These are phyloP conservation scores for Alternaria sp. DNA, from an alignment of 2,329 filamentous ascomycete species.

Conservation along the genomic window DNA sequence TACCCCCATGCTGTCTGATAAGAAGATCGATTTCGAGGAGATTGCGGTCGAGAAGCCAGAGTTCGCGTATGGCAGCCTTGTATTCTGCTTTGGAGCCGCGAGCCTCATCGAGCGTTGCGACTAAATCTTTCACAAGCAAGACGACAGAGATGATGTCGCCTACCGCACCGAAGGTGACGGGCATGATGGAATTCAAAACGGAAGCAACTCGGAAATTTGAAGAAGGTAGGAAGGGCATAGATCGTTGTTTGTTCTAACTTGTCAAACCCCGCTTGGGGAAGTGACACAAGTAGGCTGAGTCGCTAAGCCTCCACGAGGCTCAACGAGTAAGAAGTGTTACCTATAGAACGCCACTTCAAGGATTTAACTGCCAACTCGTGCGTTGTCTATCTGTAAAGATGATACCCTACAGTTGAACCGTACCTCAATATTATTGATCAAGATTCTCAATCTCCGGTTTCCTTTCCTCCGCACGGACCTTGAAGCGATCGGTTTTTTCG, in stretches of 20 bases:
- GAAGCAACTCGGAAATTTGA: too few species aligned
- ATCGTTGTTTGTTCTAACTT: too few species aligned
- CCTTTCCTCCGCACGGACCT: constrained; percentile 21
- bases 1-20: constrained; percentile 9
- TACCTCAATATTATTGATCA: neutral
- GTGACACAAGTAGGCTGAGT: neutral
- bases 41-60: constrained; percentile 33
- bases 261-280: neutral
- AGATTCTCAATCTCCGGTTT: constrained; percentile 20
- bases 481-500: constrained; percentile 40
- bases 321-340: neutral
- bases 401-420: neutral
- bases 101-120: constrained; percentile 39
- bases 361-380: neutral
- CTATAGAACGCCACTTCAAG: neutral
- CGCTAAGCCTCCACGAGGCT: neutral
- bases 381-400: neutral
- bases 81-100: constrained; percentile 44
- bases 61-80: constrained; percentile 35
- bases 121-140: constrained; percentile 40
- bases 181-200: neutral
- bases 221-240: neutral
- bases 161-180: neutral
- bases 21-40: constrained; percentile 29
- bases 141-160: constrained; percentile 41